Percentiles rank a stretch among this genome's conserved stretches.
phyloP scores from a whole-genome alignment of 2,329 filamentous ascomycete genomes.

The Seiridium unicorne region DNA sequence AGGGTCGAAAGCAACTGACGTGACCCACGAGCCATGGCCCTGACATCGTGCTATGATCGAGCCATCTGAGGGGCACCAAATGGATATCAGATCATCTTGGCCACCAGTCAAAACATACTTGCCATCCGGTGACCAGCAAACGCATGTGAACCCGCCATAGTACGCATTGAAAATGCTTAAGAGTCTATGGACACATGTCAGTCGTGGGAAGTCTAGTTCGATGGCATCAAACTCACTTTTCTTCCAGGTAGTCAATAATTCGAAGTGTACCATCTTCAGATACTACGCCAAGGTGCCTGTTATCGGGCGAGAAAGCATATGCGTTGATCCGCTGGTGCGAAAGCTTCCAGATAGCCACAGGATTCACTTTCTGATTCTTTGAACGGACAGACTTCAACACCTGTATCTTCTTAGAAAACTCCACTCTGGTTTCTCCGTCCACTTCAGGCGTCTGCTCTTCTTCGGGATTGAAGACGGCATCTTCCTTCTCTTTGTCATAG shows the following conservation, averaged over 20 bases:
- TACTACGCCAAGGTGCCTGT: conserved; percentile 81
- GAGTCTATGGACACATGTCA: conserved; percentile 50
- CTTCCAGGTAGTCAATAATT: conserved; percentile 87
- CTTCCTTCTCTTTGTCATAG: conserved; percentile 91
- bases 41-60: conserved; percentile 88
- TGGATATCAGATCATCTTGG: conserved; percentile 93
- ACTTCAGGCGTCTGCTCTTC: conserved; percentile 31
- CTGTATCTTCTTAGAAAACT: conserved; percentile 54
- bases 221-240: conserved; percentile 63
- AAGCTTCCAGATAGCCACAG: conserved; percentile 87
- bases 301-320: conserved; percentile 89
- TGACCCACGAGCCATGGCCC: conserved; percentile 95
- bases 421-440: conserved; percentile 31
- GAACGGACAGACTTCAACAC: conserved; percentile 92
- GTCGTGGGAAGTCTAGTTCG: too few relatives aligned
- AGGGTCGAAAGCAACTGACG: conserved; percentile 88
- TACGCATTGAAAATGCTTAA: conserved; percentile 86
- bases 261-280: conserved; percentile 88
- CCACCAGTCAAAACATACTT: conserved; percentile 94
- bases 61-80: conserved; percentile 86
- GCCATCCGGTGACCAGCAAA: conserved; percentile 96
- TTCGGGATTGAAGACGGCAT: conserved; percentile 44
- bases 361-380: conserved; percentile 89
- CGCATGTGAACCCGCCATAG: conserved; percentile 88
- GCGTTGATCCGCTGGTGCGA: conserved; percentile 89